Percentiles rank a stretch among this genome's conserved stretches.
phyloP scores from a whole-genome alignment of 169 alveolate genomes.

The Toxoplasma gondii region DNA sequence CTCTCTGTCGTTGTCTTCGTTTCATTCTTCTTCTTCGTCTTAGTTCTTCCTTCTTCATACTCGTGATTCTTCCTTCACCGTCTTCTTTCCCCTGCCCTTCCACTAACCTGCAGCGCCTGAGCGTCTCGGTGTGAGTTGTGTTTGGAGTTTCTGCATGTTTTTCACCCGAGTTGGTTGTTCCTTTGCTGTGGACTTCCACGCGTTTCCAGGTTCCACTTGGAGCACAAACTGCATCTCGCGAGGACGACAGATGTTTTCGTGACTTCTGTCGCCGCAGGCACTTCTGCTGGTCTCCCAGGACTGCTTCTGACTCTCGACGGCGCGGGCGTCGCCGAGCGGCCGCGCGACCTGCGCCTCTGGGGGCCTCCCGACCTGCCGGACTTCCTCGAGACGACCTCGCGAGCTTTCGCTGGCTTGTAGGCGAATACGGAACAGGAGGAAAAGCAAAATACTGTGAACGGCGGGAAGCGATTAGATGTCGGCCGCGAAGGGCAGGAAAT shows the following conservation, averaged over 20 bases:
- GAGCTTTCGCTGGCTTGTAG: conserved; percentile 73
- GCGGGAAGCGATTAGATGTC: too few species aligned
- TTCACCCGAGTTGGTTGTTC: too few species aligned
- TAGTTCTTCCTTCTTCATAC: too few species aligned
- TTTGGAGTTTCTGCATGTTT: too few species aligned
- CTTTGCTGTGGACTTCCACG: neutral
- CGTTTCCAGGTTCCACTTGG: conserved; percentile 75
- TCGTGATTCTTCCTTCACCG: too few species aligned
- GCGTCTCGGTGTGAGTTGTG: too few species aligned
- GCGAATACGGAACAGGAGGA: neutral
- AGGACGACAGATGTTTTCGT: conserved; percentile 75
- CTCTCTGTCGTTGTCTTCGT: neutral
- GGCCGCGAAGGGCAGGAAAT: too few species aligned
- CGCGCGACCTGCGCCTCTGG: conserved; percentile 69
- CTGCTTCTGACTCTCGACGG: conserved; percentile 82
- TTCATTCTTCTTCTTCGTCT: neutral
- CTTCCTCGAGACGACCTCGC: conserved; percentile 63
- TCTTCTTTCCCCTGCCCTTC: too few species aligned
- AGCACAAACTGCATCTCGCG: conserved; percentile 79
- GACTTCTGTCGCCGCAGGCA: conserved; percentile 76
- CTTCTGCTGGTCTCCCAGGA: conserved; percentile 85
- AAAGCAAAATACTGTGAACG: too few species aligned
- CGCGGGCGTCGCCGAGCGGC: conserved; percentile 66
- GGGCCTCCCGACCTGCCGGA: conserved; percentile 80
- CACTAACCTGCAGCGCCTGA: too few species aligned